Evolutionary conservation across 1,284 basidiomycete species (phyloP), one percentile per base, ranked within the genome.

Genomic region (Cronartium quercuum): DNA sequence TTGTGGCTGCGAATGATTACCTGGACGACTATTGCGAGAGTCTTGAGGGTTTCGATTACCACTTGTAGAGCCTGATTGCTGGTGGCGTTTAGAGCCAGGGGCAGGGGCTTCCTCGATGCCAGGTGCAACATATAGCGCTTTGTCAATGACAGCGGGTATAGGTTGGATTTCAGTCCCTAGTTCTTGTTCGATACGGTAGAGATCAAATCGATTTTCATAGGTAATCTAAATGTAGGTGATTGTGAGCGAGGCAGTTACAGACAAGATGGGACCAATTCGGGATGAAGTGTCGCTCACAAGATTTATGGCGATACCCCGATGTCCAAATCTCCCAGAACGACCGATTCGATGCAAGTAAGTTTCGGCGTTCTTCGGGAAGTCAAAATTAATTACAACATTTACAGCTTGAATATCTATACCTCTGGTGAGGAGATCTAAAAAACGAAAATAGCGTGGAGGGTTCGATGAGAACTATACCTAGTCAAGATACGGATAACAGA

Each of bases 361-460:
- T 84, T 98, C 95, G 75, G 92, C 91, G 81, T 95, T 97, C 86
- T 97, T 96, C 77, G 95, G 95, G 84, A 98, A 97, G 83, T 97
- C 94, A 82, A 98, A 98, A 85, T 98, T 98, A 87, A 98, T 98
- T 80, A 98, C 95, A 80, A 98, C 95, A 83, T 98, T 98, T 77
- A 98, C 95, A 61, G 95, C 95, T 84, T 98, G 94, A 82, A 98
- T 98, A 83, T 98, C 96, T 83, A 98, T 98, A 86, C 95, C 95
- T 80, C 96, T 91, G 9, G 95, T 98, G 80, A 98, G 88, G 77
- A 98, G 88, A 84, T 98, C 94, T 77, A 87, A 29, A 10, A 24
- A 18, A 10, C 41, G 12, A 40, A 44, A 55, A 55, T 67, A 73
- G 66, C 15, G 18, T 60, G 10, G 9, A 44, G 24, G 6, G 3